Conservation (phyloP, 352 stramenopile species). For the Paralagenidium karlingii region DNA sequence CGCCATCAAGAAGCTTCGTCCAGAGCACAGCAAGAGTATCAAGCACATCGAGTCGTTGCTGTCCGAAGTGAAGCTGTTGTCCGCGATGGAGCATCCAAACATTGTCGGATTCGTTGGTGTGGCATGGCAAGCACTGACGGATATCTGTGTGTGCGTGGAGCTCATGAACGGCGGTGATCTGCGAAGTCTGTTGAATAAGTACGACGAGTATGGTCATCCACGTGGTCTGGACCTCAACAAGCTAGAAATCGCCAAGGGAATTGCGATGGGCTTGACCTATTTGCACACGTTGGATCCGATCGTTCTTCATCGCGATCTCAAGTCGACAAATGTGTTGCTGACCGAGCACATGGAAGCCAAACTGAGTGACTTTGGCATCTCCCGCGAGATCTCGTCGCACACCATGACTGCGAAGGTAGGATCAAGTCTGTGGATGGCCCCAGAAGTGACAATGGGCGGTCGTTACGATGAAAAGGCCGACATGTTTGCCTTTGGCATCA, state of each 20-base stretch:
- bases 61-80: conserved; percentile 7
- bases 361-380: conserved; percentile 45
- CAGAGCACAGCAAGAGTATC: too few relatives aligned
- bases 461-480: neutral
- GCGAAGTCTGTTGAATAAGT: too few relatives aligned
- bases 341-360: conserved; percentile 20
- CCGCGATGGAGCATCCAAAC: conserved; percentile 3
- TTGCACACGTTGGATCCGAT: conserved; percentile 31
- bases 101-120: conserved; percentile 9
- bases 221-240: too few relatives aligned
- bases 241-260: too few relatives aligned
- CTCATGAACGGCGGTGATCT: conserved; percentile 7
- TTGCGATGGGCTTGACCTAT: conserved; percentile 23
- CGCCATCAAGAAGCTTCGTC: conserved; percentile 52
- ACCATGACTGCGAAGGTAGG: conserved; percentile 34
- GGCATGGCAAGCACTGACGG: neutral
- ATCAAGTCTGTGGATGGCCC: conserved; percentile 35
- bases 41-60: too few relatives aligned
- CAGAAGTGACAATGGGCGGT: conserved; percentile 15
- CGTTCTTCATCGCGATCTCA: conserved; percentile 31
- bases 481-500: too few relatives aligned
- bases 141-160: conserved; percentile 1
- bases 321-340: conserved; percentile 27
- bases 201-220: too few relatives aligned
- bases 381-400: conserved; percentile 63